Percentiles rank a stretch among this genome's conserved stretches.
phyloP scores from a whole-genome alignment of 768 basidiomycete genomes.

The Pholiota molesta region DNA sequence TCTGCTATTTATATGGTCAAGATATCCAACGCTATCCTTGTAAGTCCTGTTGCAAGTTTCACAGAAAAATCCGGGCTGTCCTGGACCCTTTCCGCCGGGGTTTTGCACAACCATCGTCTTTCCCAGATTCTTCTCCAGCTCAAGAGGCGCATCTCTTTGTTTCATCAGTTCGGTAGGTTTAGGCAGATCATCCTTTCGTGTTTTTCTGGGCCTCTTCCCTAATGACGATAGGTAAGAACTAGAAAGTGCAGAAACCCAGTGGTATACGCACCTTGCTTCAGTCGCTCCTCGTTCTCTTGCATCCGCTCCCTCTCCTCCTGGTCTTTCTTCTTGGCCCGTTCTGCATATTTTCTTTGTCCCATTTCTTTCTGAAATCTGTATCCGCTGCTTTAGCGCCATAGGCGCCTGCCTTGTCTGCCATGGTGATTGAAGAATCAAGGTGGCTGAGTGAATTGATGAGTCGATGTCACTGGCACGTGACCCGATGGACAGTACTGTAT shows the following conservation, averaged over 20 bases:
- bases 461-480: neutral
- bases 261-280: slow-evolving; percentile 73
- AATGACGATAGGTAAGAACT: slow-evolving; percentile 10
- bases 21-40: slow-evolving; percentile 91
- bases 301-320: slow-evolving; percentile 79
- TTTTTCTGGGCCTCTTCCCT: slow-evolving; percentile 85
- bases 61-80: slow-evolving; percentile 93
- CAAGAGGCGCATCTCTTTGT: slow-evolving; percentile 80
- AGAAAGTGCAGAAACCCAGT: neutral
- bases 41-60: slow-evolving; percentile 89
- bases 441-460: neutral
- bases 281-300: slow-evolving; percentile 81
- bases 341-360: slow-evolving; percentile 93
- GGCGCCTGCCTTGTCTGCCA: slow-evolving; percentile 44
- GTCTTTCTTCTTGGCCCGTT: slow-evolving; percentile 82
- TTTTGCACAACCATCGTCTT: slow-evolving; percentile 96
- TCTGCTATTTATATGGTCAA: slow-evolving; percentile 95
- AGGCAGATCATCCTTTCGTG: slow-evolving; percentile 79
- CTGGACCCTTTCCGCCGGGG: slow-evolving; percentile 79
- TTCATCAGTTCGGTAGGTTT: slow-evolving; percentile 95
- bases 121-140: slow-evolving; percentile 91
- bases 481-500: neutral
- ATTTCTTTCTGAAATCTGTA: slow-evolving; percentile 85
- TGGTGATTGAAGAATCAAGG: slow-evolving; percentile 15
- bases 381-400: slow-evolving; percentile 54